Evolutionary conservation across 2,329 filamentous ascomycete genomes (phyloP).

Genomic region (Fusarium secorum): DNA sequence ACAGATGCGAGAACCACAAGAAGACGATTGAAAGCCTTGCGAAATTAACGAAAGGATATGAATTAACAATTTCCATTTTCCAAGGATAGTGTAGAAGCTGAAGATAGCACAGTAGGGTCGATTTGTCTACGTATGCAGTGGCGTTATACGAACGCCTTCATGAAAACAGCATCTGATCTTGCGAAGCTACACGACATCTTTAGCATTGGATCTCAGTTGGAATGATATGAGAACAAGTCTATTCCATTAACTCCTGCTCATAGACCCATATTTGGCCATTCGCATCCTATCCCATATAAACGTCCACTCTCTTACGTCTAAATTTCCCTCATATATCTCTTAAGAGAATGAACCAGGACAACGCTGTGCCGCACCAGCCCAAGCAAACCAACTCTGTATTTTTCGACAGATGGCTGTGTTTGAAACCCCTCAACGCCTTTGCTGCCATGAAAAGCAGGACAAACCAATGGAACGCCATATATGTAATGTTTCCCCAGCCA

Average conservation of each 20-base stretch:
- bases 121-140: neutral
- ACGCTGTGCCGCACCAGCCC: constrained; percentile 14
- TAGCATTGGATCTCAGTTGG: neutral
- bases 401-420: neutral
- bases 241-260: constrained; percentile 25
- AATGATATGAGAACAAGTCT: constrained; percentile 6
- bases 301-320: constrained; percentile 10
- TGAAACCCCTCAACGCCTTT: constrained; percentile 29
- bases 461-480: constrained; percentile 25
- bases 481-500: neutral
- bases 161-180: neutral
- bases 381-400: neutral
- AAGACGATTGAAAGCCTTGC: neutral
- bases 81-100: neutral
- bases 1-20: neutral
- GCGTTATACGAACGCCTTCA: neutral
- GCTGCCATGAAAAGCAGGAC: constrained; percentile 15
- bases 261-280: neutral
- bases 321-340: constrained; percentile 2
- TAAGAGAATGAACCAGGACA: constrained; percentile 9
- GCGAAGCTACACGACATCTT: neutral
- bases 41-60: neutral
- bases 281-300: constrained; percentile 11
- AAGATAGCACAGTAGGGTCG: neutral
- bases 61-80: neutral